A percentile compares a stretch with the other conserved stretches of the same genome.
phyloP scores from a whole-genome alignment of 2,329 filamentous ascomycete genomes.

The Fusarium paranaense region DNA sequence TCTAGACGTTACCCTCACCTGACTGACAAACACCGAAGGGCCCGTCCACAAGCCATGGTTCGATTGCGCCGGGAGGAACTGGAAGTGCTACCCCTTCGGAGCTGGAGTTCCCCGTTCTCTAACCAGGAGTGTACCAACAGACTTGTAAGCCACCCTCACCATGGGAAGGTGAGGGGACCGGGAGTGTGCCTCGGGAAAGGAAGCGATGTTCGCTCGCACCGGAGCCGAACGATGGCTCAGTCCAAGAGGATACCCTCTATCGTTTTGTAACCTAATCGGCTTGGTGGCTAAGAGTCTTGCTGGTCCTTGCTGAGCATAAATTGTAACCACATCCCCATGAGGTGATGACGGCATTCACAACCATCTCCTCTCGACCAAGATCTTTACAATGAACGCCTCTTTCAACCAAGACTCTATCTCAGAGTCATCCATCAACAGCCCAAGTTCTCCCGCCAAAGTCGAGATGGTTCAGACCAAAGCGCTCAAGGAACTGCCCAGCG shows the following conservation, averaged over 20 bases:
- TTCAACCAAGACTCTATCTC: conserved; percentile 48
- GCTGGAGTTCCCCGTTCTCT: conserved; percentile 1
- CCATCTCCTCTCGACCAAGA: conserved; percentile 11
- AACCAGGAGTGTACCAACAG: conserved; percentile 18
- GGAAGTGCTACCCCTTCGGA: conserved; percentile 10
- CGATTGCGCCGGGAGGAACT: conserved; percentile 28
- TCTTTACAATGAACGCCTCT: conserved; percentile 43
- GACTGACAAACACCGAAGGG: conserved; percentile 11
- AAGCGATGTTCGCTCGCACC: conserved; percentile 17
- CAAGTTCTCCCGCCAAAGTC: conserved; percentile 44
- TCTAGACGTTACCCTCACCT: conserved; percentile 15
- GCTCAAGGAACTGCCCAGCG: conserved; percentile 36
- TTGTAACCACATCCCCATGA: conserved; percentile 38
- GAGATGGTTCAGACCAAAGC: conserved; percentile 47
- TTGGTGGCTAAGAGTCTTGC: conserved; percentile 22
- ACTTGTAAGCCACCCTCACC: conserved; percentile 9
- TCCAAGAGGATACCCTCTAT: neutral
- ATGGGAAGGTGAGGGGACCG: neutral
- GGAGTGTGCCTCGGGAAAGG: neutral
- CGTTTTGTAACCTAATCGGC: conserved; percentile 12
- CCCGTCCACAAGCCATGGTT: conserved; percentile 14
- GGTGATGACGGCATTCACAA: conserved; percentile 20
- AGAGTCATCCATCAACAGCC: conserved; percentile 50
- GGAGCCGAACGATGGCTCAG: conserved; percentile 15
- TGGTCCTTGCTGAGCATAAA: conserved; percentile 36